Percentiles rank a stretch among this genome's conserved stretches.
These are phyloP conservation scores for Curvularia verruculosa DNA, from an alignment of 2,329 filamentous ascomycete species.

Conservation along the genomic window DNA sequence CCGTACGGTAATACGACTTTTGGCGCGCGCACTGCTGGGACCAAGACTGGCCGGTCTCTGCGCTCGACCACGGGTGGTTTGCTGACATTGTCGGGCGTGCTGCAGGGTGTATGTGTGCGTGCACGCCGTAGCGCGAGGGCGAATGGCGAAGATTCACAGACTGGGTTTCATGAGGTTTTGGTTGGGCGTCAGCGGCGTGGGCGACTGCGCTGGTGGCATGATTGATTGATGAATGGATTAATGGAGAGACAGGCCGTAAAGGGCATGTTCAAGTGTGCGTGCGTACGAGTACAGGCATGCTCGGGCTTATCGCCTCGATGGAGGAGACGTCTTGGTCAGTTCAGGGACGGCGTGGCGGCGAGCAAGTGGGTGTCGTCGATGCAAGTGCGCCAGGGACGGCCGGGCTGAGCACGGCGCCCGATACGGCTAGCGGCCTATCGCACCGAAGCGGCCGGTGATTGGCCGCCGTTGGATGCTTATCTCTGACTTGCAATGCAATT, in stretches of 20 bases:
- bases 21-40: conserved; percentile 6
- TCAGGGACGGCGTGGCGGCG: conserved; percentile 14
- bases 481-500: conserved; percentile 20
- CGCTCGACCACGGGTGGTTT: conserved; percentile 7
- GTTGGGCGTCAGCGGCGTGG: conserved; percentile 9
- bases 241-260: not conserved
- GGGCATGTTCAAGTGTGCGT: not conserved
- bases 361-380: conserved; percentile 4
- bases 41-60: conserved; percentile 11
- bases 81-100: conserved; percentile 9
- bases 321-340: conserved; percentile 7
- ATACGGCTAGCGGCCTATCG: conserved; percentile 5
- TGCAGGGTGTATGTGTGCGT: conserved; percentile 2
- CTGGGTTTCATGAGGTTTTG: conserved; percentile 3
- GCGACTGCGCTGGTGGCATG: not conserved
- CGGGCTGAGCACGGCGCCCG: conserved; percentile 6
- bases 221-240: too few relatives aligned
- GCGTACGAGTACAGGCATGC: not conserved
- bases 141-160: conserved; percentile 2
- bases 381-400: conserved; percentile 9
- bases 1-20: conserved; percentile 6
- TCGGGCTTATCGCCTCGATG: conserved; percentile 17
- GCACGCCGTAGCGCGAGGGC: conserved; percentile 10
- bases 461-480: conserved; percentile 10
- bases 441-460: conserved; percentile 3